Base-by-base conservation (phyloP, 495 filamentous ascomycete species). In the Penicillium canescens region DNA sequence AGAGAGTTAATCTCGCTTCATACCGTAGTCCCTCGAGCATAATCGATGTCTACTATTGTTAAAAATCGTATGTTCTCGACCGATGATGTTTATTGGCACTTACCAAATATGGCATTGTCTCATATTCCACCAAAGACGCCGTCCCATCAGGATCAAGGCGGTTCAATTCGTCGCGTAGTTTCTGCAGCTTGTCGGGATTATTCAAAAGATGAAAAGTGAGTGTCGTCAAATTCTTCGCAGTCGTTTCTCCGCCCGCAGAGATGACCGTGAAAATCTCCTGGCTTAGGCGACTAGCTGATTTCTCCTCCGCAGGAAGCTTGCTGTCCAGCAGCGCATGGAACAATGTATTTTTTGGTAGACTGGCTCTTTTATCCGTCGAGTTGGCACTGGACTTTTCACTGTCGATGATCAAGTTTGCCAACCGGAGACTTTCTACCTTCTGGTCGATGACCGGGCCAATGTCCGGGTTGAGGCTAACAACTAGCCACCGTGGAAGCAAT, bases 241-340 rank as follows among this genome's bases (percentile, higher is more conserved):
- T 78, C 4, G 76, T 81, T 34, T 74, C 71, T 24, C 67, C 69
- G 3, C 81, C 81, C 4, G 80, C 80, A 2, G 63, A 67, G 11
- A 81, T 63, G 8, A 83, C 49, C 0, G 63, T 55, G 31, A 69
- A 62, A 3, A 73, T 77, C 52, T 83, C 79, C 12, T 73, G 65
- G 5, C 59, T 55, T 13, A 82, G 58, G 3, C 78, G 62, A 9
- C 50, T 44, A 3, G 61, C 39, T 0, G 46, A 24, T 36, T 74
- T 67, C 46, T 77, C 73, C 14, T 63, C 50, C 1, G 52, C 36
- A 0, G 78, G 78, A n/a, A 81, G 57, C 16, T 70, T 58, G 48
- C 67, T 70, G 33, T 71, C 52, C 11, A 79, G 42, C 4, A 81
- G 43, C 12, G 70, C 69, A 40, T 73, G 66, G 50, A 80, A 79